Percentiles rank a stretch among this genome's conserved stretches.
phyloP scores from a whole-genome alignment of 2,329 filamentous ascomycete genomes.

The Xylaria sp. region DNA sequence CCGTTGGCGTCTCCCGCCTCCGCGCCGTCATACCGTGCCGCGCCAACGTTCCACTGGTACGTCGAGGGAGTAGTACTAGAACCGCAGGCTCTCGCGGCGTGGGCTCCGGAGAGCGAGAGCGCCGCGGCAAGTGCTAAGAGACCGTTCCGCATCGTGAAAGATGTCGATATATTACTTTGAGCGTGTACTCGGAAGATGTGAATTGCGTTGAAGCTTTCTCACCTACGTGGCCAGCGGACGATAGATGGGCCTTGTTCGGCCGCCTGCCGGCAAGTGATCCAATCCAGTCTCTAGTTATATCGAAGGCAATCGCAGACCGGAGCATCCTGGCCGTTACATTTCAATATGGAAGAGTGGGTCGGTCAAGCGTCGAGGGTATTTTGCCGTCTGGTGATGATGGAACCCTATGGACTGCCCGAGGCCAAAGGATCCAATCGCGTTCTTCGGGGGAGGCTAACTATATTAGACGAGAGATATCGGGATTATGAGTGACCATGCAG shows the following conservation, averaged over 20 bases:
- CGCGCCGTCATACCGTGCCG: conserved; percentile 37
- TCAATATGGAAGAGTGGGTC: conserved; percentile 19
- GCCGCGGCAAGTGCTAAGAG: conserved; percentile 18
- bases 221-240: not conserved
- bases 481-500: not conserved
- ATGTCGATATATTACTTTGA: conserved; percentile 46
- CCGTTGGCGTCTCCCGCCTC: conserved; percentile 24
- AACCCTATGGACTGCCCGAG: not conserved
- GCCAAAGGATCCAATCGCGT: conserved; percentile 1
- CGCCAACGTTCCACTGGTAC: conserved; percentile 34
- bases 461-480: not conserved
- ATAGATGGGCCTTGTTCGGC: conserved; percentile 2
- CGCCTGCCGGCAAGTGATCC: not conserved
- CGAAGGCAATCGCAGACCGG: conserved; percentile 17
- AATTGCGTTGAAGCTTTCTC: conserved; percentile 5
- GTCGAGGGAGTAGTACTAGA: conserved; percentile 15
- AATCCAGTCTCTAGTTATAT: conserved; percentile 16
- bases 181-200: not conserved
- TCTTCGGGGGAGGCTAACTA: not conserved
- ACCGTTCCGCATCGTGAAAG: conserved; percentile 22
- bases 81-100: conserved; percentile 33
- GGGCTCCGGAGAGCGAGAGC: conserved; percentile 12
- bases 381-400: conserved; percentile 10
- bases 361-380: conserved; percentile 16
- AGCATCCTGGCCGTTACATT: conserved; percentile 15